A percentile compares a stretch with the other conserved stretches of the same genome.
These are phyloP conservation scores for Backusella westeae DNA, from an alignment of 192 early-diverging fungal species.

Conservation along the genomic window DNA sequence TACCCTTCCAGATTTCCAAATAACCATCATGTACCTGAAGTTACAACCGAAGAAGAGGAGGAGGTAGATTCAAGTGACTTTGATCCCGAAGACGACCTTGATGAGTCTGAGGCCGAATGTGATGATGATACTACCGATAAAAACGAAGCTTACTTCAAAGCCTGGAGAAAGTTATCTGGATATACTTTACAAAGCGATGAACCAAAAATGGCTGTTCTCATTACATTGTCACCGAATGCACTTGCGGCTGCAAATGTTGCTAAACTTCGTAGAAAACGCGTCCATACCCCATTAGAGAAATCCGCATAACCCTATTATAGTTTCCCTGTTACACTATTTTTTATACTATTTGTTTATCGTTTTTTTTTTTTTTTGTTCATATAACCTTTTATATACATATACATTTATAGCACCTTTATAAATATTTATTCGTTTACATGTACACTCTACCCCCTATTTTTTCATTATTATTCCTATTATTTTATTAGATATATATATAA, in stretches of 20 bases:
- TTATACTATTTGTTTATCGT: background rate
- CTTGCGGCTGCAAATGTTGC: background rate
- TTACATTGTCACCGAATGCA: background rate
- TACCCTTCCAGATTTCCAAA: background rate
- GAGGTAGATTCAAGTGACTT: background rate
- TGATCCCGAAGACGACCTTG: background rate
- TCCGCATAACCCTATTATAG: background rate
- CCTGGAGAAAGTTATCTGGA: background rate
- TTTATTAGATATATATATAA: background rate
- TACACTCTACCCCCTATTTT: background rate
- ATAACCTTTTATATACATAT: background rate
- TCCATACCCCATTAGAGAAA: background rate
- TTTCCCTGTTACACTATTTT: background rate
- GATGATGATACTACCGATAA: background rate
- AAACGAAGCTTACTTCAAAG: background rate
- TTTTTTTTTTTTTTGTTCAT: background rate
- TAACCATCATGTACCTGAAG: background rate
- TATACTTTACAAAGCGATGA: background rate
- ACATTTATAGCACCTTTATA: background rate
- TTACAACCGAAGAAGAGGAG: background rate
- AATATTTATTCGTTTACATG: background rate
- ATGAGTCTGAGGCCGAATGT: background rate
- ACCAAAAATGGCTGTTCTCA: background rate
- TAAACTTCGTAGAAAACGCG: background rate
- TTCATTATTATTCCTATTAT: background rate